Conservation (phyloP, 129 eudicot genomes). For the Flaveria sonorensis region DNA sequence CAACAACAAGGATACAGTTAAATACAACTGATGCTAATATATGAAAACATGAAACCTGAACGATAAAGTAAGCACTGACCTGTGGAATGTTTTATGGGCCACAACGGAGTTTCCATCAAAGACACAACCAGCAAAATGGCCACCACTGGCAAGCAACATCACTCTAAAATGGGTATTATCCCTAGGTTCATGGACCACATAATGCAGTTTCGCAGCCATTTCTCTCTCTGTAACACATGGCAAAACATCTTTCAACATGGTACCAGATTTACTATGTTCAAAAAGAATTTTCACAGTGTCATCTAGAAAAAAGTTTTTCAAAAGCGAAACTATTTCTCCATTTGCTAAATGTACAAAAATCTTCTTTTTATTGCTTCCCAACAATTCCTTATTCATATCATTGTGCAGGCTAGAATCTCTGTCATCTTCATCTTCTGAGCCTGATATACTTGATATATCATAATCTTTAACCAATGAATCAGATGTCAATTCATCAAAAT, state of each 20-base stretch:
- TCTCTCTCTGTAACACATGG: constrained; percentile 50
- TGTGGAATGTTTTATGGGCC: constrained; percentile 95
- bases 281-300: constrained; percentile 55
- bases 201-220: constrained; percentile 56
- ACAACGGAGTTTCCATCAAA: constrained; percentile 86
- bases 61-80: constrained; percentile 43
- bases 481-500: constrained; percentile 74
- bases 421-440: constrained; percentile 90
- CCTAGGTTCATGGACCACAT: constrained; percentile 64
- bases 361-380: constrained; percentile 52
- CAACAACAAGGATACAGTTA: not conserved
- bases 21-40: not conserved
- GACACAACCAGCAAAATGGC: constrained; percentile 98
- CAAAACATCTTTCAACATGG: constrained; percentile 33
- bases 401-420: constrained; percentile 37
- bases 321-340: constrained; percentile 64
- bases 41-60: not conserved
- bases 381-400: constrained; percentile 42
- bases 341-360: constrained; percentile 58
- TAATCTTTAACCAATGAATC: constrained; percentile 67
- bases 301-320: constrained; percentile 69
- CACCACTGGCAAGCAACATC: constrained; percentile 87
- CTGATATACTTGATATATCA: constrained; percentile 92
- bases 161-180: constrained; percentile 65
- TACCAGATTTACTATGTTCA: constrained; percentile 47